Base-by-base conservation (phyloP, 768 basidiomycete genomes). In the Daedalea quercina region DNA sequence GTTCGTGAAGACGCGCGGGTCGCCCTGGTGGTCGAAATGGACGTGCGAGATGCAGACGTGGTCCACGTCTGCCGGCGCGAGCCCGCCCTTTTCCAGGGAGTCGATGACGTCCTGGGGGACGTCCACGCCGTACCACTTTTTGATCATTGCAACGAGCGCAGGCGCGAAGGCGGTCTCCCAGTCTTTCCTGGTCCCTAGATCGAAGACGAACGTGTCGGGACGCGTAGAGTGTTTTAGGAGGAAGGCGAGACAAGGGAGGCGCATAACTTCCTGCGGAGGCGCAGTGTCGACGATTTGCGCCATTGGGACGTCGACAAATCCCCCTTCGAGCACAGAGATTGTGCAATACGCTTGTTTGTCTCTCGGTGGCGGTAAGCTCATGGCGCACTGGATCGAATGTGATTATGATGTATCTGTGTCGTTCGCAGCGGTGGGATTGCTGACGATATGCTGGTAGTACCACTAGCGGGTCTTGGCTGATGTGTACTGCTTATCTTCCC, bases 291-390 rank as follows among this genome's bases (percentile, higher is more conserved):
- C 60, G 48, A 77, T 59, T 50, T 65, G 63, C 31, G 68, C 69
- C 22, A 75, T 59, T 0, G 70, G 60, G 9, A 81, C 56, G 23
- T 57, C 57, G 6, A 83, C 63, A 9, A 69, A 57, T 4, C 81
- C 82, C 0, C 72, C 75, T 55, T 80, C 78, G 34, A 84, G 71
- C 0, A 76, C 80, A 37, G 82, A 84, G 31, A 83, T 73, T 25
- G 71, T 57, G 53, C 77, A 75, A 59, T 74, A 82, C 0, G 80
- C 66, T 58, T 84, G 82, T 48, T 73, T 64, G 0, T 60, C 46
- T 7, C 57, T 28, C 1, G 77, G 75, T 2, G 62, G 58, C 9
- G 79, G 79, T 33, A 81, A 67, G 40, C 55, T 51, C 55, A 59
- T 56, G 28, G 24, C 31, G 24, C 4, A 31, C 4, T 31, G 6